Conservation (phyloP, 2,329 filamentous ascomycete genomes). For the Sclerotiophoma versabilis region DNA sequence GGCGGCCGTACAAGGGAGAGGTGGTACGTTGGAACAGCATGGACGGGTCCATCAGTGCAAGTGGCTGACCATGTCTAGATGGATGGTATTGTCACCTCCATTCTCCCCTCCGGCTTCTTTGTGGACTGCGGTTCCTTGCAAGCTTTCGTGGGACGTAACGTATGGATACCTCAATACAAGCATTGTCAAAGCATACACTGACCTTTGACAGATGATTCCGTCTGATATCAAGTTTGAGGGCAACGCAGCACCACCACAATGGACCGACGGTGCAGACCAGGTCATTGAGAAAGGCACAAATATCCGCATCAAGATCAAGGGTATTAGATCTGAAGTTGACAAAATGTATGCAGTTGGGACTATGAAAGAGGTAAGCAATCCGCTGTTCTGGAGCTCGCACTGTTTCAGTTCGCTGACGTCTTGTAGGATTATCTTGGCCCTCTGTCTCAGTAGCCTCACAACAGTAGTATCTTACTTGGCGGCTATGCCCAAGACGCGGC, state of each 20-base stretch:
- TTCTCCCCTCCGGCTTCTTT: conserved; percentile 93
- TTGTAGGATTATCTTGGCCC: conserved; percentile 51
- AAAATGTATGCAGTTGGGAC: conserved; percentile 97
- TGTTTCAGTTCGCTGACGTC: conserved; percentile 20
- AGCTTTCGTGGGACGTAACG: conserved; percentile 82
- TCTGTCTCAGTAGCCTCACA: conserved; percentile 35
- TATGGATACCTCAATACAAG: conserved; percentile 57
- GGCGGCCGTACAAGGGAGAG: conserved; percentile 97
- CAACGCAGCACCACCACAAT: conserved; percentile 95
- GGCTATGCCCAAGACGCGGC: not conserved
- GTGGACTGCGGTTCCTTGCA: conserved; percentile 79
- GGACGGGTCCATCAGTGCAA: not conserved
- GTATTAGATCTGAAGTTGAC: conserved; percentile 89
- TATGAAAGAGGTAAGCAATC: conserved; percentile 74
- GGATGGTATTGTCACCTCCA: conserved; percentile 89
- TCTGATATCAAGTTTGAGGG: conserved; percentile 92
- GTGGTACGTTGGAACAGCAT: conserved; percentile 69
- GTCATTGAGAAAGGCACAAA: conserved; percentile 94
- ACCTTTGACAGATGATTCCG: conserved; percentile 75
- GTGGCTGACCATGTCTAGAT: conserved; percentile 65
- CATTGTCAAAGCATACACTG: conserved; percentile 17
- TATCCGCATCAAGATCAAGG: conserved; percentile 91
- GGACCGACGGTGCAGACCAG: conserved; percentile 92
- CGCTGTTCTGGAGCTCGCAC: not conserved
- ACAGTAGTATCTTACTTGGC: conserved; percentile 1